A percentile compares a stretch with the other conserved stretches of the same genome.
phyloP scores from a whole-genome alignment of 129 eudicot genomes.

The Silybum marianum region DNA sequence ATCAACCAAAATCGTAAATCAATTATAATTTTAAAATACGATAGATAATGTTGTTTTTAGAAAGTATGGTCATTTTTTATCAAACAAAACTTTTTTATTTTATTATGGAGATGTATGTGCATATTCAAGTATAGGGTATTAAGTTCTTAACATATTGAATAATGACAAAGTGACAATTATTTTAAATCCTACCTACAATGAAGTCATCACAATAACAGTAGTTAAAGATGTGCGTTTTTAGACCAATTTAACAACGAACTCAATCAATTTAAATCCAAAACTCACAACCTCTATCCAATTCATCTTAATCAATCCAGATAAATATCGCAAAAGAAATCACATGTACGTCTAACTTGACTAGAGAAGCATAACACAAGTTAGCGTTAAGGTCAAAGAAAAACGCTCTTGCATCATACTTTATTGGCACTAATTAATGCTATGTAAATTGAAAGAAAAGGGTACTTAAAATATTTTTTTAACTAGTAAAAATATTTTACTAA shows the following conservation, averaged over 20 bases:
- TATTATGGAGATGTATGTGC: background rate
- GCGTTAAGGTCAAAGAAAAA: background rate
- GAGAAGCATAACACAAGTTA: background rate
- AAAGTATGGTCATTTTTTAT: background rate
- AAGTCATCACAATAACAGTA: background rate
- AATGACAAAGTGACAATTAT: background rate
- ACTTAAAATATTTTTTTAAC: background rate
- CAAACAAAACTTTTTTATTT: background rate
- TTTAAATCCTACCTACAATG: background rate
- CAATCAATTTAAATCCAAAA: background rate
- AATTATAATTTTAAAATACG: background rate
- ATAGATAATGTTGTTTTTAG: background rate
- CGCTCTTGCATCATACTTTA: background rate
- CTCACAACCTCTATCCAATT: background rate
- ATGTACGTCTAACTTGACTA: background rate
- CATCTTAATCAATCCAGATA: background rate
- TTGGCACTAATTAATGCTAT: background rate
- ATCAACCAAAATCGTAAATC: background rate
- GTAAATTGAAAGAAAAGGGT: background rate
- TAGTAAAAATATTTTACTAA: background rate
- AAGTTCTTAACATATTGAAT: background rate
- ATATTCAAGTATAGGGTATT: background rate
- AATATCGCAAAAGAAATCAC: background rate
- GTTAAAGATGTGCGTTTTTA: background rate
- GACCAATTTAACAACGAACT: background rate